A percentile compares a stretch with the other conserved stretches of the same genome.
These are phyloP conservation scores for Fusarium sp. DNA, from an alignment of 2,329 filamentous ascomycete species.

Conservation along the genomic window DNA sequence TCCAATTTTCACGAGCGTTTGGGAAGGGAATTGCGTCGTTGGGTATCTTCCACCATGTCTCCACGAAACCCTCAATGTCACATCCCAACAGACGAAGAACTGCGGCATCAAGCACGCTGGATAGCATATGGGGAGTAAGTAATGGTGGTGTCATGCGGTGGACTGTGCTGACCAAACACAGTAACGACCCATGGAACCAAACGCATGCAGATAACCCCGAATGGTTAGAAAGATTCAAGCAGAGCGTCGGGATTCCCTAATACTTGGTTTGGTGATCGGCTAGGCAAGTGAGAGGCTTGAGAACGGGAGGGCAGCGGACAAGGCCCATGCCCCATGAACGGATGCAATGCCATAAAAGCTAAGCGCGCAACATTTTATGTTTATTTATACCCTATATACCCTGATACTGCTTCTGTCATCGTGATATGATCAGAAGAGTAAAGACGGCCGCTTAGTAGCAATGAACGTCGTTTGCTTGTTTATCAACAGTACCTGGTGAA, in stretches of 20 bases:
- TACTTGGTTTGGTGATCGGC: background rate
- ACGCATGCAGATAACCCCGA: background rate
- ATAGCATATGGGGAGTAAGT: constrained; percentile 1
- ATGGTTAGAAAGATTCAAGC: background rate
- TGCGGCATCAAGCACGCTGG: background rate
- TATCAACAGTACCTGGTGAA: no score
- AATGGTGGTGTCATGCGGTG: no score
- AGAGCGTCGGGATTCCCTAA: background rate
- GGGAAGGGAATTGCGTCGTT: background rate
- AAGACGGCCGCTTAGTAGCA: no score
- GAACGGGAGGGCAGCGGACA: background rate
- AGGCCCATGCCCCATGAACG: background rate
- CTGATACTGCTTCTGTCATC: background rate
- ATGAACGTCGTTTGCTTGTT: no score
- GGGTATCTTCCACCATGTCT: background rate
- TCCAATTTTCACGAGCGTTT: background rate
- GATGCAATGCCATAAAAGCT: background rate
- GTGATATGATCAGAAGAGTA: background rate
- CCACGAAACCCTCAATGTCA: background rate
- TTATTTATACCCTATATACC: background rate
- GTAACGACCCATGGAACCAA: background rate
- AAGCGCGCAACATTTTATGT: background rate
- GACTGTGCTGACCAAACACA: background rate
- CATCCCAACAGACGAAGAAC: background rate
- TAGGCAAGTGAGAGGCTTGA: background rate